phyloP scores from a whole-genome alignment of 2,329 filamentous ascomycete genomes.

The Fusarium graminum region DNA sequence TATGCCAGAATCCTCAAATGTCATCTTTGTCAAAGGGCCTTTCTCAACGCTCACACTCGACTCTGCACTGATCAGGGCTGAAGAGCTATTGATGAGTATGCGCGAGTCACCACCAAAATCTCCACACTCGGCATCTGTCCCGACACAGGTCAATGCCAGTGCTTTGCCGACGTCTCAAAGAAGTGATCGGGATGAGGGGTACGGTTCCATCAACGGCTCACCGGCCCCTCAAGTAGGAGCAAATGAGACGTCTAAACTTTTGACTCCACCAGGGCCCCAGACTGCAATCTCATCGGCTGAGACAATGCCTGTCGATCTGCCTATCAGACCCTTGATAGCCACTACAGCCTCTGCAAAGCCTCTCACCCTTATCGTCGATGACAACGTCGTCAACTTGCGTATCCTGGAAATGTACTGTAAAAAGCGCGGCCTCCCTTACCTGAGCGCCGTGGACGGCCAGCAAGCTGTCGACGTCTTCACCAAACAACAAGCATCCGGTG shows the following conservation, averaged over 20 bases:
- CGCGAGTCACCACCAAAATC: fast-evolving
- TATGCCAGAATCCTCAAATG: background rate
- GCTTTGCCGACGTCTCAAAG: background rate
- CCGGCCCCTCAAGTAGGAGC: background rate
- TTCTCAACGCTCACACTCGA: slow-evolving; percentile 27
- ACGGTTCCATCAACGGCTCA: background rate
- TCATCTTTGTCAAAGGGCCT: slow-evolving; percentile 30
- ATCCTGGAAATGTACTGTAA: slow-evolving; percentile 63
- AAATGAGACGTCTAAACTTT: background rate
- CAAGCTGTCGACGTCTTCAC: slow-evolving; percentile 57
- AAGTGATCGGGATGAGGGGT: slow-evolving; percentile 12
- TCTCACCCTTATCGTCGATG: slow-evolving; percentile 59
- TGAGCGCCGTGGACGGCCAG: slow-evolving; percentile 58
- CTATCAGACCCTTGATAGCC: background rate
- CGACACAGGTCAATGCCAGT: background rate
- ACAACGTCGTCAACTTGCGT: slow-evolving; percentile 63
- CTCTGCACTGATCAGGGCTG: slow-evolving; percentile 31
- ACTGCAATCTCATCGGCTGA: background rate
- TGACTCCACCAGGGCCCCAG: background rate
- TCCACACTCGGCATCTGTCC: background rate
- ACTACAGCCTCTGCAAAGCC: slow-evolving; percentile 28
- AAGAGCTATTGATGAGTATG: background rate
- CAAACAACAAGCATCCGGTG: slow-evolving; percentile 32
- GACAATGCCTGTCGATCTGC: background rate
- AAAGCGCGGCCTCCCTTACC: slow-evolving; percentile 57